A percentile compares a stretch with the other conserved stretches of the same genome.
phyloP scores from a whole-genome alignment of 441 rosid species.

The Isatis lusitanica region DNA sequence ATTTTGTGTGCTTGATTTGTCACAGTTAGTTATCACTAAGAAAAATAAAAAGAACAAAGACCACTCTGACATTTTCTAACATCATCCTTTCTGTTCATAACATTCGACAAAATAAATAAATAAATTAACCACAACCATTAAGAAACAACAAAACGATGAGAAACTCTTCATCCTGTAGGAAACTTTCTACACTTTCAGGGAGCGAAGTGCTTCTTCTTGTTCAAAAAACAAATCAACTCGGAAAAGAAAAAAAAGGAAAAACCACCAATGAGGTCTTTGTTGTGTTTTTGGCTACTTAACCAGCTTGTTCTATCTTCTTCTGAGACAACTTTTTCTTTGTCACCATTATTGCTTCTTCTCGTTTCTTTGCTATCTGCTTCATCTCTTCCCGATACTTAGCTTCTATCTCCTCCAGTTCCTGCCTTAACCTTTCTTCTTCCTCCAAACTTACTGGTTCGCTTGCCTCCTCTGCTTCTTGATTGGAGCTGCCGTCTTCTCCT shows the following conservation, averaged over 20 bases:
- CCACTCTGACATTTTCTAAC: not conserved
- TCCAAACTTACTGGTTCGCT: constrained; percentile 33
- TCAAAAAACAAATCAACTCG: not conserved
- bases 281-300: constrained; percentile 8
- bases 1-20: not conserved
- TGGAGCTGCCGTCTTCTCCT: constrained; percentile 30
- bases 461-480: constrained; percentile 39
- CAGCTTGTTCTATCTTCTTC: constrained; percentile 34
- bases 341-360: constrained; percentile 58
- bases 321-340: constrained; percentile 44
- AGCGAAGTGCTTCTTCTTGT: constrained; percentile 6
- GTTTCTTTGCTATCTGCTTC: constrained; percentile 44
- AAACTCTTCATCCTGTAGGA: constrained; percentile 20
- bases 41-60: not conserved
- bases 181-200: constrained; percentile 36
- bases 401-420: constrained; percentile 53
- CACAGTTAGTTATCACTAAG: not conserved
- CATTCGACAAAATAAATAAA: not conserved
- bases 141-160: not conserved
- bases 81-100: not conserved
- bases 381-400: constrained; percentile 47
- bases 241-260: not conserved
- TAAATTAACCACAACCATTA: not conserved
- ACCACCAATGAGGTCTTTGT: not conserved
- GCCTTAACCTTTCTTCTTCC: constrained; percentile 41